Evolutionary conservation across 176 grass and related monocot species (phyloP), one percentile per base, ranked within the genome.

Genomic region (Raddia guianensis): DNA sequence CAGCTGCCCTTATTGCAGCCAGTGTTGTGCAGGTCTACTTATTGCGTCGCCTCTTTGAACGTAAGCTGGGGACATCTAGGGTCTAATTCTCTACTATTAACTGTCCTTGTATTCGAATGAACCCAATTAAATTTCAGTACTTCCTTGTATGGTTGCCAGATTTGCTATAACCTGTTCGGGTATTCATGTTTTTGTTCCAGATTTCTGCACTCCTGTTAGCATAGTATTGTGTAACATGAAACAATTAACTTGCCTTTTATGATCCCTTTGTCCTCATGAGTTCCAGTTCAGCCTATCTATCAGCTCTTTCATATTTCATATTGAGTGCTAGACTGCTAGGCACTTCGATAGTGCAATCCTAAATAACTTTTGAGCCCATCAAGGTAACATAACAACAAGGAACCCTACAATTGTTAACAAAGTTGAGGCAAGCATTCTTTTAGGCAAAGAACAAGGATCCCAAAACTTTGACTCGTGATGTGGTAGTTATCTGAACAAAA

Each of bases 11-110:
- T 19, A 69, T 99, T 60, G 90, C 75, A 49, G 90, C 85, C 8
- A 99, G 90, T 68, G 71, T 91, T 66, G 70, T 90, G 63, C 92
- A 99, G 81, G 86, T 93, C 12, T 95, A 81, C 80, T 80, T 99
- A 44, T 74, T 99, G 62, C 92, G 73, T 19, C 89, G 86, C 52
- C 90, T 99, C 76, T 99, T 99, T 0, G 90, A 95, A 86, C 86
- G 85, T 8, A 95, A 95, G 70, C 61, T 91, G 8, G 90, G 88
- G 32, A 79, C 50, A 46, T 94, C 86, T 49, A 93, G 95, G 84
- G 92, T 98, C 34, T 98, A 87, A 75, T 73, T 71, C 35, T 72
- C 19, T 57, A 15, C 60, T 27, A 20, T 12, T 45, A 71, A 8
- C 13, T 68, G 64, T 80, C 46, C 7, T 75, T 54, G 19, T 77